Base-by-base conservation (phyloP, 306 rosid genomes). In the Lithocarpus polystachyus region DNA sequence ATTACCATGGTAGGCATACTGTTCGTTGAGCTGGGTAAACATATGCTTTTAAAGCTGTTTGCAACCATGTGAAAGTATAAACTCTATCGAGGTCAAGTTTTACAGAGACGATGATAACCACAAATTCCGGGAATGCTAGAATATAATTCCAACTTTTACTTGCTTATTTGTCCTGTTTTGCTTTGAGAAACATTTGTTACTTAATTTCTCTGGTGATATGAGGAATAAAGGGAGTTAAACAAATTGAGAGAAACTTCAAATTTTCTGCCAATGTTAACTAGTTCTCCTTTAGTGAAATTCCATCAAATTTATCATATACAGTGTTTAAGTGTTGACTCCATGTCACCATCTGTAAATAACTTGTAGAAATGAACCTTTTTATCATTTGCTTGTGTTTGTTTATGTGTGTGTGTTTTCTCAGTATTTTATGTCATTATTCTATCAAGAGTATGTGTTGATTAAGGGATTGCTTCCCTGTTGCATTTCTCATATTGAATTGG, bases 1-100 rank as follows among this genome's bases (percentile, higher is more conserved):
- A 91, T 71, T 83, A 82, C 73, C 83, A 84, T 71, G 88, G 37
- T 43, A 52, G 72, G 45, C 84, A 90, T 73, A 72, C 71, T 22
- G 40, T 80, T 33, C 82, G 20, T 31, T 84, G 72, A 84, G 29
- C 40, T 59, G 76, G 52, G 56, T 71, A 56, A 26, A 23, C 28
- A 29, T n/a, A 26, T 72, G 1, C 13, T 10, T n/a, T n/a, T n/a
- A n/a, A n/a, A n/a, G n/a, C n/a, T n/a, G n/a, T n/a, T n/a, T n/a
- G n/a, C n/a, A n/a, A n/a, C n/a, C n/a, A n/a, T n/a, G n/a, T n/a
- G n/a, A n/a, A n/a, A n/a, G n/a, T n/a, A n/a, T n/a, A n/a, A n/a
- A n/a, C n/a, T n/a, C n/a, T n/a, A n/a, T n/a, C n/a, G n/a, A n/a
- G n/a, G n/a, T n/a, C n/a, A n/a, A n/a, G n/a, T n/a, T n/a, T n/a